phyloP scores from a whole-genome alignment of 2,329 filamentous ascomycete genomes.

The Microsporum audouinii region DNA sequence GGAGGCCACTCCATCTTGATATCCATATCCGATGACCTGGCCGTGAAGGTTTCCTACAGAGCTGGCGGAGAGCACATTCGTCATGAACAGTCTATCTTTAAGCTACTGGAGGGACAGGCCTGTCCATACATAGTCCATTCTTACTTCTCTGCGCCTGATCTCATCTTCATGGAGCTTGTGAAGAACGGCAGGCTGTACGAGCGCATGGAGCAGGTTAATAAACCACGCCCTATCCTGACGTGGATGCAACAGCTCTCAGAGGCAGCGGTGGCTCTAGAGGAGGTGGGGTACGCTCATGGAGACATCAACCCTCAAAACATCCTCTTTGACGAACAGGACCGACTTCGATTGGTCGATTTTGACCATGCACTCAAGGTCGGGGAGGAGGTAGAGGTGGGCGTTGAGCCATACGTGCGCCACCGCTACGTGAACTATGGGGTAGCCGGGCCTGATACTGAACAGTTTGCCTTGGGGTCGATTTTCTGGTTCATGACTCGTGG shows the following conservation, averaged over 20 bases:
- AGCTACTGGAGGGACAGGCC: background rate
- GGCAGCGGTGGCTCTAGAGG: slow-evolving; percentile 14
- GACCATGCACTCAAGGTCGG: slow-evolving; percentile 6
- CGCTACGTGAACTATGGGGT: background rate
- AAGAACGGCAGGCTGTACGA: background rate
- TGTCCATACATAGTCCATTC: background rate
- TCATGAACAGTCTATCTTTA: background rate
- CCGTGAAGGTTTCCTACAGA: background rate
- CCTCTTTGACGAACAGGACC: slow-evolving; percentile 14
- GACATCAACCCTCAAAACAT: slow-evolving; percentile 15
- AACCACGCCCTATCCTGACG: background rate
- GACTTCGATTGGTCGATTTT: slow-evolving; percentile 16
- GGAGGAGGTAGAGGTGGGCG: background rate
- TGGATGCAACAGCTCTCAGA: slow-evolving; percentile 9
- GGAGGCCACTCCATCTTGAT: background rate
- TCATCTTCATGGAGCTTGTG: background rate
- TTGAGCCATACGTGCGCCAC: background rate
- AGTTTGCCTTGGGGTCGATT: background rate
- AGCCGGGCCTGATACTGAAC: background rate
- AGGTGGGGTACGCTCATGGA: slow-evolving; percentile 12
- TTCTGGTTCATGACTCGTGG: background rate
- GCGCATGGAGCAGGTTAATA: background rate
- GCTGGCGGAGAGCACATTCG: background rate
- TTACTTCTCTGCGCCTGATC: background rate
- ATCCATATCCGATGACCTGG: background rate